phyloP scores from a whole-genome alignment of 805 yeast genomes.

The Blastobotrys muscicola region DNA sequence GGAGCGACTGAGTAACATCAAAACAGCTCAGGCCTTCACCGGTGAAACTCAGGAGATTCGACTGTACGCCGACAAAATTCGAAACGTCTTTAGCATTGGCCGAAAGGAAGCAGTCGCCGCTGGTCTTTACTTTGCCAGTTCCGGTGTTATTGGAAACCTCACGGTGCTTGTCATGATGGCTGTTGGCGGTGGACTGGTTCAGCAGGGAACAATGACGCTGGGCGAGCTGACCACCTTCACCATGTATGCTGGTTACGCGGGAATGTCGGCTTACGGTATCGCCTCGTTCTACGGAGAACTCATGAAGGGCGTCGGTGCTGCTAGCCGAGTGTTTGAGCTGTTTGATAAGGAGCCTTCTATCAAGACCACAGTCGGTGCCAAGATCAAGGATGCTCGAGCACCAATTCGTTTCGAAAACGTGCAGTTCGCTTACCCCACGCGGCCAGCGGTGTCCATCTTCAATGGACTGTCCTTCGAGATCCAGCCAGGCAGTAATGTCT shows the following conservation, averaged over 20 bases:
- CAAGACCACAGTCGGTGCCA: slow-evolving; percentile 52
- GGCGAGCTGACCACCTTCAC: slow-evolving; percentile 89
- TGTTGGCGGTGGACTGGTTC: slow-evolving; percentile 75
- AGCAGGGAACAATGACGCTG: slow-evolving; percentile 62
- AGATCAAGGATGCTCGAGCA: slow-evolving; percentile 27
- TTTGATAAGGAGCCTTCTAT: slow-evolving; percentile 70
- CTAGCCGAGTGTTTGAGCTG: slow-evolving; percentile 81
- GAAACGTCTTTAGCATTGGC: slow-evolving; percentile 56
- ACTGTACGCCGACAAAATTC: slow-evolving; percentile 62
- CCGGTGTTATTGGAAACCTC: slow-evolving; percentile 77
- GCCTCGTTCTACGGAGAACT: slow-evolving; percentile 88
- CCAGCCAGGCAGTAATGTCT: slow-evolving; percentile 74
- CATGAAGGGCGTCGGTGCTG: slow-evolving; percentile 97
- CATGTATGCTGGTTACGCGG: slow-evolving; percentile 93
- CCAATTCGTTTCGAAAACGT: slow-evolving; percentile 55
- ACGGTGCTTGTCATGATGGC: slow-evolving; percentile 69
- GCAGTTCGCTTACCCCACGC: slow-evolving; percentile 71
- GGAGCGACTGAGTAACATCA: slow-evolving; percentile 76
- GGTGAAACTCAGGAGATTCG: slow-evolving; percentile 73
- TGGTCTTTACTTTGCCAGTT: slow-evolving; percentile 67
- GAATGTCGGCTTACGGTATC: slow-evolving; percentile 82
- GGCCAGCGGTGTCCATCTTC: slow-evolving; percentile 64
- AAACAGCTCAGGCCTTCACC: slow-evolving; percentile 83
- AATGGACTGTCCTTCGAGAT: slow-evolving; percentile 49
- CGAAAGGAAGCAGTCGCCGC: slow-evolving; percentile 70